Percentiles rank a stretch among this genome's conserved stretches.
phyloP scores from a whole-genome alignment of 2,329 filamentous ascomycete genomes.

The Alternaria sp. region DNA sequence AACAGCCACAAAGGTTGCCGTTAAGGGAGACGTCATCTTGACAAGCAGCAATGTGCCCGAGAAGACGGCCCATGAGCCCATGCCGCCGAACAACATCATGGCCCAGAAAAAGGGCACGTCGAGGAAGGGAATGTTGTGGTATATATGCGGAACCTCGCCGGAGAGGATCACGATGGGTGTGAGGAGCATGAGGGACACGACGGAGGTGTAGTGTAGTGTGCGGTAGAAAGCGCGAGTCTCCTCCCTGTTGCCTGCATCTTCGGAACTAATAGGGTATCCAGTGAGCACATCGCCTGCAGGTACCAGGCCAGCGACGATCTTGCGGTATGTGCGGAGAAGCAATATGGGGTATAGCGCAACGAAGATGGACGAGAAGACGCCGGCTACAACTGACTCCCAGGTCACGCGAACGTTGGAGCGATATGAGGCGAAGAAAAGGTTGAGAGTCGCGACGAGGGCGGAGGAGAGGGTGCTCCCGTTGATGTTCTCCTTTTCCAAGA shows the following conservation, averaged over 20 bases:
- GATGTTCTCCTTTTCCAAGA: slow-evolving; percentile 58
- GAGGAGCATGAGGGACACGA: slow-evolving; percentile 60
- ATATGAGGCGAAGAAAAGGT: slow-evolving; percentile 60
- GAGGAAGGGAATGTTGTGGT: slow-evolving; percentile 63
- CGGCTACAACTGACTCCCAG: slow-evolving; percentile 61
- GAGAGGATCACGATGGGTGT: slow-evolving; percentile 60
- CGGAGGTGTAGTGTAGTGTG: slow-evolving; percentile 61
- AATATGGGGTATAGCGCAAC: slow-evolving; percentile 62
- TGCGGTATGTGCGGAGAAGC: slow-evolving; percentile 60
- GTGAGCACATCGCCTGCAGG: slow-evolving; percentile 57
- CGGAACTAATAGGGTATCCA: slow-evolving; percentile 48
- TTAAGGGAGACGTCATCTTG: slow-evolving; percentile 61
- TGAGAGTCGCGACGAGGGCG: slow-evolving; percentile 60
- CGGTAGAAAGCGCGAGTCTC: slow-evolving; percentile 62
- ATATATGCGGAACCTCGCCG: slow-evolving; percentile 60
- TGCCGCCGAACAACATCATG: slow-evolving; percentile 59
- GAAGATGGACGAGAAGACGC: slow-evolving; percentile 62
- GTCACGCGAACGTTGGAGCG: slow-evolving; percentile 59
- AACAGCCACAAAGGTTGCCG: slow-evolving; percentile 60
- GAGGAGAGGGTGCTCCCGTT: slow-evolving; percentile 60
- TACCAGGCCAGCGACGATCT: slow-evolving; percentile 56
- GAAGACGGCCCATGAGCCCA: slow-evolving; percentile 60
- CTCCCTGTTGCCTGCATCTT: slow-evolving; percentile 52
- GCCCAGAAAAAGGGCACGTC: slow-evolving; percentile 66
- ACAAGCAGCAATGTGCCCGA: slow-evolving; percentile 59